Base-by-base conservation (phyloP, 805 yeast species). In the Candida takata region DNA sequence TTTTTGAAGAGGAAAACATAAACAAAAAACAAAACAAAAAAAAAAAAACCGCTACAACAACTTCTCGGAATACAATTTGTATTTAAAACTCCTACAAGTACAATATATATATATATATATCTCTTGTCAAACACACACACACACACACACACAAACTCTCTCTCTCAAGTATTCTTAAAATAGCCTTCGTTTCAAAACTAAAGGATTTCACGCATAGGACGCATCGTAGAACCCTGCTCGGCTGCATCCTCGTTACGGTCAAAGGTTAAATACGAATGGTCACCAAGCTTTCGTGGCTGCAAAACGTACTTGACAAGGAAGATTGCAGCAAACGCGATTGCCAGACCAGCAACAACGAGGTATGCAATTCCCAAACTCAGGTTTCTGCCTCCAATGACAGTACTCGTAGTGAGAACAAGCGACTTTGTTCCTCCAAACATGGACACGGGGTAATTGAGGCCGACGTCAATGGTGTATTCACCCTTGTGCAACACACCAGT, bases 391-490 rank as follows among this genome's bases (percentile, higher is more conserved):
- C 98, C 98, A 46, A 87, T 71, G 2, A 80, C 77, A 27, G 84
- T 72, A 41, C 82, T 79, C 5, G 96, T 86, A 8, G 95, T 79
- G 15, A 92, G 59, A 0, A 90, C 80, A 28, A 90, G 44, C 4
- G 85, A 72, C 60, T 92, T 92, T 15, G 84, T 75, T n/a, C 98
- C 98, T 4, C 95, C 94, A 62, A 77, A 92, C 4, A 73, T 60
- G 1, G 78, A 57, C 11, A 85, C 90, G 1, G 96, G 95, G 61
- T 84, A 92, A 60, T 87, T 81, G 60, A 82, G 59, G 8, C 67
- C 85, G 41, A 90, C 71, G 33, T 69, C 69, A 29, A 87, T 61
- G 40, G 70, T 66, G 57, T 90, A 92, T 9, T 74, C 72, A 4
- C 97, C 97, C 9, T 72, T 62, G 1, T 55, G 43, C 41, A 90